phyloP scores from a whole-genome alignment of 768 basidiomycete genomes.

The Mycena olivaceomarginata region DNA sequence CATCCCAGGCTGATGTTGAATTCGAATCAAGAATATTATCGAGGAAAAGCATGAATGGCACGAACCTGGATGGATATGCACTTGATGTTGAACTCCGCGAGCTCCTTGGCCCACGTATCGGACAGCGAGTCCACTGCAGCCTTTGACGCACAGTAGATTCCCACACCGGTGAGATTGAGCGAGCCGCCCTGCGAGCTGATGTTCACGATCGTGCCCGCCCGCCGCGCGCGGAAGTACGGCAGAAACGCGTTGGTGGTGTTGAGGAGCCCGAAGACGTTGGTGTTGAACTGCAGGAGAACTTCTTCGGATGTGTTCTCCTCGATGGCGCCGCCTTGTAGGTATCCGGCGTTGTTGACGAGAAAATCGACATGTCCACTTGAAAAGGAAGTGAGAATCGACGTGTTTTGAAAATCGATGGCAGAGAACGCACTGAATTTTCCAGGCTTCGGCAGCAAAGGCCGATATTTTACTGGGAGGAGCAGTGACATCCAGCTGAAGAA shows the following conservation, averaged over 20 bases:
- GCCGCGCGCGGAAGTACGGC: slow-evolving; percentile 55
- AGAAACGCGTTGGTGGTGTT: slow-evolving; percentile 56
- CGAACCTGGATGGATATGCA: slow-evolving; percentile 46
- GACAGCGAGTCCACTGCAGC: slow-evolving; percentile 43
- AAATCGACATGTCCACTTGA: slow-evolving; percentile 54
- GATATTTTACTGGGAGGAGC: slow-evolving; percentile 45
- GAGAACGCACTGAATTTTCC: slow-evolving; percentile 46
- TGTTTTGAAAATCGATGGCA: too few species aligned
- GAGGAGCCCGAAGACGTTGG: slow-evolving; percentile 55
- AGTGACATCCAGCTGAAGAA: slow-evolving; percentile 54
- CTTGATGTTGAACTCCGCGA: slow-evolving; percentile 38
- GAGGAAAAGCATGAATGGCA: not conserved
- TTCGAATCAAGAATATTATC: too few species aligned
- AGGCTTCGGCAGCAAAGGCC: slow-evolving; percentile 46
- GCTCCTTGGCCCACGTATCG: slow-evolving; percentile 31
- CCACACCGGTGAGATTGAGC: slow-evolving; percentile 38
- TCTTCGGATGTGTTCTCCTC: slow-evolving; percentile 48
- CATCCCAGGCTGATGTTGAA: slow-evolving; percentile 44
- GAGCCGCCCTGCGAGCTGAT: slow-evolving; percentile 49
- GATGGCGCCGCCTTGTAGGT: slow-evolving; percentile 50
- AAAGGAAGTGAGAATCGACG: not conserved
- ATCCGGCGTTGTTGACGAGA: slow-evolving; percentile 59
- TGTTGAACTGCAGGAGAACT: slow-evolving; percentile 50
- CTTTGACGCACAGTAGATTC: slow-evolving; percentile 54
- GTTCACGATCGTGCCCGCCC: slow-evolving; percentile 55